Percentiles rank a stretch among this genome's conserved stretches.
Evolutionary conservation across 1,284 basidiomycete genomes (phyloP).

Genomic region (Boletus chippewaensis): DNA sequence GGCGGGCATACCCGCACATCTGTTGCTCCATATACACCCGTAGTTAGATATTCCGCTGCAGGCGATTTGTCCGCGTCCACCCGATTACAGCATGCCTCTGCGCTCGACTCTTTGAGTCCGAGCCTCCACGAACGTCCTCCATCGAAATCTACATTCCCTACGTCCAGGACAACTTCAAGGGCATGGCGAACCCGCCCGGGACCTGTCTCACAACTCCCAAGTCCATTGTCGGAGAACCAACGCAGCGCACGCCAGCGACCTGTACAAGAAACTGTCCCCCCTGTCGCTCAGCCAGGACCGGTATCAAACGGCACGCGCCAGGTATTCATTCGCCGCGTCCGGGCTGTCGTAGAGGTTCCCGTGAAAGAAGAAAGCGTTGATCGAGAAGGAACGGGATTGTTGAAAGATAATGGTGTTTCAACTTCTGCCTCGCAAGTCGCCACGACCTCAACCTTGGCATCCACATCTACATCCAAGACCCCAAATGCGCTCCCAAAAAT

Average conservation of each 20-base stretch:
- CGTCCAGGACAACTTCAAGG: conserved; percentile 12
- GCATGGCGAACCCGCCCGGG: conserved; percentile 11
- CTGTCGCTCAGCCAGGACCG: conserved; percentile 5
- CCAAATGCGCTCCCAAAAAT: conserved; percentile 1
- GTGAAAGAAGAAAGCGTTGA: conserved; percentile 40
- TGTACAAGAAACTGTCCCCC: conserved; percentile 7
- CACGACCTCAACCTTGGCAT: conserved; percentile 14
- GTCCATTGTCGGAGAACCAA: conserved; percentile 31
- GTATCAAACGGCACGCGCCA: conserved; percentile 18
- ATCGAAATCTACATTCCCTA: conserved; percentile 13
- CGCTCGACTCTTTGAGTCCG: conserved; percentile 13
- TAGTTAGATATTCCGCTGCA: conserved; percentile 16
- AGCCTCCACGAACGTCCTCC: conserved; percentile 10
- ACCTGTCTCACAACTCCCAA: conserved; percentile 25
- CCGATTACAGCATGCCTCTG: conserved; percentile 16
- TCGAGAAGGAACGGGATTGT: conserved; percentile 16
- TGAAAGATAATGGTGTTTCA: conserved; percentile 1
- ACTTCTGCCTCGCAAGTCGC: conserved; percentile 7
- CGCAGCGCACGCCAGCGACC: conserved; percentile 24
- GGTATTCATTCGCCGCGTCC: conserved; percentile 38
- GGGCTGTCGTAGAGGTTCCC: conserved; percentile 39
- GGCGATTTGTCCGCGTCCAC: conserved; percentile 18
- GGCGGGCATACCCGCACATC: conserved; percentile 22
- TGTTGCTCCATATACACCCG: conserved; percentile 22
- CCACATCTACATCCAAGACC: conserved; percentile 12